Evolutionary conservation across 2,329 filamentous ascomycete species (phyloP).

Genomic region (Bimuria novae-zelandiae): DNA sequence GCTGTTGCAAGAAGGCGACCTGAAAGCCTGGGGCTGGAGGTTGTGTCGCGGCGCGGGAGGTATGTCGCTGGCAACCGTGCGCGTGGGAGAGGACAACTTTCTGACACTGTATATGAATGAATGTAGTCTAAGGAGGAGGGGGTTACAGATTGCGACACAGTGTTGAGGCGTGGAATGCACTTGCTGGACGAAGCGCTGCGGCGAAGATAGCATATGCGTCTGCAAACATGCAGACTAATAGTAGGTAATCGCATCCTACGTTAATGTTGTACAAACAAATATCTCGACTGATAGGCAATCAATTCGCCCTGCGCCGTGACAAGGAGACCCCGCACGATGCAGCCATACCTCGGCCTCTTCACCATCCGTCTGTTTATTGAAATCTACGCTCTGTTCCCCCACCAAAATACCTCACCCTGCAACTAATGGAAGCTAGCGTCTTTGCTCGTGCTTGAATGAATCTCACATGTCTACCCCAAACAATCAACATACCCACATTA

Average conservation of each 20-base stretch:
- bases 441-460: no score
- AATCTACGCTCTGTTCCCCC: background rate
- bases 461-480: no score
- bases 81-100: background rate
- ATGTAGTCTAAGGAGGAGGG: background rate
- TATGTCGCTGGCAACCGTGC: background rate
- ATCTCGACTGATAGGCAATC: background rate
- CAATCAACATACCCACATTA: no score
- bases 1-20: background rate
- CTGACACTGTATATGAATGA: background rate
- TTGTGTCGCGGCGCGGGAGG: no score
- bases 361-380: background rate
- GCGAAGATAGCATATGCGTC: background rate
- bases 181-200: background rate
- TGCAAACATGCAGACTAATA: background rate
- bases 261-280: background rate
- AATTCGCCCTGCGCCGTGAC: background rate
- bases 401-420: background rate
- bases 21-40: slow-evolving; percentile 1
- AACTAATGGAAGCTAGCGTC: background rate
- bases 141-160: background rate
- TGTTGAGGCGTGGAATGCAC: background rate
- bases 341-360: background rate
- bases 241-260: background rate
- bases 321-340: no score